Evolutionary conservation across 202 grass and related monocot species (phyloP).

Genomic region (Panicum hallii): DNA sequence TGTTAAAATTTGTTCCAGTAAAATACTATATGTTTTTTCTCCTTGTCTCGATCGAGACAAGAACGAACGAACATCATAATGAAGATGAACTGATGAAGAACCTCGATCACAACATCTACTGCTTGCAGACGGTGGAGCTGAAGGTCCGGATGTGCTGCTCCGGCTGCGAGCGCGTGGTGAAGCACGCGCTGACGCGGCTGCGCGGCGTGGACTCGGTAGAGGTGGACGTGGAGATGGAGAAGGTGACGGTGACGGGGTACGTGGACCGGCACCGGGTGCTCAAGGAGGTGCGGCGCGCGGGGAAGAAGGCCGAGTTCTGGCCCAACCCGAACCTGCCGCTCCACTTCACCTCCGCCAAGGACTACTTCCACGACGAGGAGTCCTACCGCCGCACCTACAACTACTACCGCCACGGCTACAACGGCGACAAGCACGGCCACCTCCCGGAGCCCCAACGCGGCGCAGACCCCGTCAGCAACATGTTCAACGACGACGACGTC

Average conservation of each 20-base stretch:
- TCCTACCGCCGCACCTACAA: slow-evolving; percentile 86
- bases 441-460: slow-evolving; percentile 69
- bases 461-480: slow-evolving; percentile 86
- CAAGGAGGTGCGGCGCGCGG: slow-evolving; percentile 85
- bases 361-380: slow-evolving; percentile 94
- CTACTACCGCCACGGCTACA: slow-evolving; percentile 94
- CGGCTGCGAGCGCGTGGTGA: slow-evolving; percentile 90
- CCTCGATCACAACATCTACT: too few species aligned
- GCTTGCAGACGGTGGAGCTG: slow-evolving; percentile 83
- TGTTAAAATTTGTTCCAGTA: not conserved
- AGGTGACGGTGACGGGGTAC: slow-evolving; percentile 95
- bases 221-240: slow-evolving; percentile 88
- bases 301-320: slow-evolving; percentile 99
- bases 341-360: slow-evolving; percentile 77
- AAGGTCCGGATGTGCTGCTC: slow-evolving; percentile 98
- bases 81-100: too few species aligned
- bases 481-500: slow-evolving; percentile 99
- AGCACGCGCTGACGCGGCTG: slow-evolving; percentile 68
- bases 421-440: slow-evolving; percentile 90
- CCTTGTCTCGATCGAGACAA: not conserved
- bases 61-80: not conserved
- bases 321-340: slow-evolving; percentile 80
- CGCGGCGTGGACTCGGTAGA: slow-evolving; percentile 86
- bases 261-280: slow-evolving; percentile 82
- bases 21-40: not conserved